phyloP scores from a whole-genome alignment of 108 stramenopile genomes.

The Skeletonema grethae region DNA sequence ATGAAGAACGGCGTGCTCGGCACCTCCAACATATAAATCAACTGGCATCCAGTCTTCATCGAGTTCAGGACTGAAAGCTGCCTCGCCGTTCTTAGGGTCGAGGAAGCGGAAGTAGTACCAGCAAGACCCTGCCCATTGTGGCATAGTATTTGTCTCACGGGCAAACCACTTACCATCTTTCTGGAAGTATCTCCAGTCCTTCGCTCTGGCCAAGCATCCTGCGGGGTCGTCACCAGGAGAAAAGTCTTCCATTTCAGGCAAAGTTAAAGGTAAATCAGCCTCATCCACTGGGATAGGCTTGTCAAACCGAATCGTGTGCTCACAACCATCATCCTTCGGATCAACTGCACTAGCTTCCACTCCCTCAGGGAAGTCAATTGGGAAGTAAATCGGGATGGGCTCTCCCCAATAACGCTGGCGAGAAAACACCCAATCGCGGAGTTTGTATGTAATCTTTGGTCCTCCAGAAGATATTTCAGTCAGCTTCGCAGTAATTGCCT shows the following conservation, averaged over 20 bases:
- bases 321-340: constrained; percentile 69
- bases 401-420: constrained; percentile 99
- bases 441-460: constrained; percentile 90
- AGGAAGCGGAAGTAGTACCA: constrained; percentile 98
- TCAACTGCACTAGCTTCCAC: constrained; percentile 74
- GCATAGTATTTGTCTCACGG: constrained; percentile 98
- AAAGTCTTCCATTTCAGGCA: constrained; percentile 95
- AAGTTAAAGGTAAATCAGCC: constrained; percentile 88
- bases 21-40: constrained; percentile 98
- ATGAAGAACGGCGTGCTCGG: constrained; percentile 99
- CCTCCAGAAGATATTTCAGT: constrained; percentile 70
- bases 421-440: constrained; percentile 99
- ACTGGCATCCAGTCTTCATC: constrained; percentile 98
- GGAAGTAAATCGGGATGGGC: constrained; percentile 99
- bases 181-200: constrained; percentile 96
- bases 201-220: constrained; percentile 93
- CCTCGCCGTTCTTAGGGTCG: constrained; percentile 85
- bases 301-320: constrained; percentile 90
- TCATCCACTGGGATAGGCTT: constrained; percentile 93
- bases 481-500: constrained; percentile 75
- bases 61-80: constrained; percentile 79
- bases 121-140: constrained; percentile 98
- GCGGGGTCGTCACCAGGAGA: constrained; percentile 95
- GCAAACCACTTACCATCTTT: constrained; percentile 95
- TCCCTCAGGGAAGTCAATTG: constrained; percentile 90